Evolutionary conservation across 164 flowering plant genomes (phyloP).

Genomic region (Platanus orientalis): DNA sequence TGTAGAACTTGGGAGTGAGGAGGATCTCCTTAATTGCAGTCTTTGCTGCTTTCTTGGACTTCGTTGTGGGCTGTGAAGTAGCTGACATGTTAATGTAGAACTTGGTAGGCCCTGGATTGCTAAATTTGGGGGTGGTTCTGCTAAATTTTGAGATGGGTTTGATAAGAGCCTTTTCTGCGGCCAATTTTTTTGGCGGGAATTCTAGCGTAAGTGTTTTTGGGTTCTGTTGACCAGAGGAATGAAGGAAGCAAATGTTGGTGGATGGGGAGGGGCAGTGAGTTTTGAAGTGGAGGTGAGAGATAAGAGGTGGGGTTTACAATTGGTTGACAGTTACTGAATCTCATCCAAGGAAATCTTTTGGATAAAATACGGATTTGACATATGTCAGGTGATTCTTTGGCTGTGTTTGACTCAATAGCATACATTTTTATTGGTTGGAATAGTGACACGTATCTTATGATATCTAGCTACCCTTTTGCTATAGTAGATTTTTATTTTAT

Average conservation of each 20-base stretch:
- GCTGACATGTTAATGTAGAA: too few relatives aligned
- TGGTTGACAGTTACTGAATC: constrained; percentile 30
- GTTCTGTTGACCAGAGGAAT: background rate
- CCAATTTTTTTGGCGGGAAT: constrained; percentile 36
- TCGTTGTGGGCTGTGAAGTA: constrained; percentile 26
- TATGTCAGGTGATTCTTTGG: constrained; percentile 35
- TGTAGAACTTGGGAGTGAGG: too few relatives aligned
- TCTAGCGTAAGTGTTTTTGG: too few relatives aligned
- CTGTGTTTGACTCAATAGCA: background rate
- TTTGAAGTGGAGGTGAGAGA: constrained; percentile 8
- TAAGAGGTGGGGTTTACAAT: constrained; percentile 18
- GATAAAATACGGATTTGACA: constrained; percentile 42
- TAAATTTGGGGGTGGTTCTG: too few relatives aligned
- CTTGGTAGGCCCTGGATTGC: too few relatives aligned
- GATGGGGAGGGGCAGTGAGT: too few relatives aligned
- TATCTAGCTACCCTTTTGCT: background rate
- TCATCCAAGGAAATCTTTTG: constrained; percentile 70
- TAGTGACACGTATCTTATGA: background rate
- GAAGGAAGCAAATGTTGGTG: too few relatives aligned
- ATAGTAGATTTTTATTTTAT: background rate
- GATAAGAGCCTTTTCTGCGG: constrained; percentile 73
- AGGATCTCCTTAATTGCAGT: too few relatives aligned
- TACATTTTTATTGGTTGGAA: constrained; percentile 9
- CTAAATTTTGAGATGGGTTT: too few relatives aligned
- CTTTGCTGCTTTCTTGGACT: constrained; percentile 50